Conservation (phyloP, 1,139 yeast genomes). For the Magnusiomyces tetraspermus region DNA sequence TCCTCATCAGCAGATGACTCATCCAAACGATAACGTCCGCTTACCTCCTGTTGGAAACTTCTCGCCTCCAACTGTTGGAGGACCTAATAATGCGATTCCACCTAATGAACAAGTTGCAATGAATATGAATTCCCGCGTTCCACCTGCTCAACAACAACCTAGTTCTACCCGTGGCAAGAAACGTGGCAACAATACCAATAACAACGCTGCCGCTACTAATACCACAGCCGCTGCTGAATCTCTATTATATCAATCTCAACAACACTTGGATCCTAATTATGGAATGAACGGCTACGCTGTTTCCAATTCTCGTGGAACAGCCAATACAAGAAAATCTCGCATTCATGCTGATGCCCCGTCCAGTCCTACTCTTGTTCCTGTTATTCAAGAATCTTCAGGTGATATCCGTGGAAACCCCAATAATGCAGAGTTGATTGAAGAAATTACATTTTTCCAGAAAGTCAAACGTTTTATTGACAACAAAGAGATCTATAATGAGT, state of each 20-base stretch:
- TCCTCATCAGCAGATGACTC: constrained; percentile 15
- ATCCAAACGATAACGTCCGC: constrained; percentile 33
- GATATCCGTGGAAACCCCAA: constrained; percentile 24
- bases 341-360: constrained; percentile 16
- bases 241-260: not conserved
- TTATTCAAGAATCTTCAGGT: constrained; percentile 74
- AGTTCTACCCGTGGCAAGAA: constrained; percentile 3
- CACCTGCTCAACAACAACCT: constrained; percentile 4
- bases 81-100: not conserved
- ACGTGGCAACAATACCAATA: not conserved
- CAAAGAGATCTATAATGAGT: constrained; percentile 84
- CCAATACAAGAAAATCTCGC: not conserved
- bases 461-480: constrained; percentile 85
- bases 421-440: constrained; percentile 61
- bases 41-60: constrained; percentile 95
- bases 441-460: constrained; percentile 80
- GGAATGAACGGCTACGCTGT: not conserved
- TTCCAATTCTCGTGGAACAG: constrained; percentile 2
- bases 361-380: constrained; percentile 70
- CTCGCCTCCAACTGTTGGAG: constrained; percentile 52
- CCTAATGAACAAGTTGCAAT: not conserved
- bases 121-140: not conserved
- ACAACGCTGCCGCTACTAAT: not conserved
- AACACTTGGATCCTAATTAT: not conserved
- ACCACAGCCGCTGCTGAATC: too few relatives aligned